Percentiles rank a stretch among this genome's conserved stretches.
Evolutionary conservation across 495 filamentous ascomycete species (phyloP).

Genomic region (Cudoniella acicularis): DNA sequence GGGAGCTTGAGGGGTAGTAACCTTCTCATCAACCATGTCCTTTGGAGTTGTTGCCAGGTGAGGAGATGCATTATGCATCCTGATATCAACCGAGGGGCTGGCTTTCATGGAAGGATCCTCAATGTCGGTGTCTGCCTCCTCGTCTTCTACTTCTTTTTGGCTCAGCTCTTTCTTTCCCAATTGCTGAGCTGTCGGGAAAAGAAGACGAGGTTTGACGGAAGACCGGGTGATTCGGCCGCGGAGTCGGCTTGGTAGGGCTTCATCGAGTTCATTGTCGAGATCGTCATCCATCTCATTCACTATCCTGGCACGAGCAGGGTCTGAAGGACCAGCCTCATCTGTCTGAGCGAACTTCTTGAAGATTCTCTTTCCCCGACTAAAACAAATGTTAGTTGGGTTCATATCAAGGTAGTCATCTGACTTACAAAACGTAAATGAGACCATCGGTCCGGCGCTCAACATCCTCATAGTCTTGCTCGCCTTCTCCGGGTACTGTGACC

Average conservation of each 20-base stretch:
- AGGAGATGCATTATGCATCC: not conserved
- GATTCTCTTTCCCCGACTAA: conserved; percentile 84
- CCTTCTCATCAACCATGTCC: conserved; percentile 26
- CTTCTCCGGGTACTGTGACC: conserved; percentile 46
- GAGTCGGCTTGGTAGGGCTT: not conserved
- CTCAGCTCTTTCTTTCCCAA: conserved; percentile 36
- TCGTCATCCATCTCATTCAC: conserved; percentile 42
- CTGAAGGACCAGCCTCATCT: conserved; percentile 25
- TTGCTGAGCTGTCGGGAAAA: conserved; percentile 60
- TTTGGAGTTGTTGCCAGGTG: conserved; percentile 27
- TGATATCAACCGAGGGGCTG: not conserved
- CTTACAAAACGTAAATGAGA: conserved; percentile 85
- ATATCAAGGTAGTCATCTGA: conserved; percentile 23
- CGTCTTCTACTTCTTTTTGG: conserved; percentile 29
- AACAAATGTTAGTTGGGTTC: conserved; percentile 27
- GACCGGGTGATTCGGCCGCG: conserved; percentile 62
- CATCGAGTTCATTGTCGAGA: conserved; percentile 39
- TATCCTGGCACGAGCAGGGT: not conserved
- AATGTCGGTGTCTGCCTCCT: conserved; percentile 50
- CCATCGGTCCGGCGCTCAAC: conserved; percentile 68
- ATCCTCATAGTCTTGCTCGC: conserved; percentile 55
- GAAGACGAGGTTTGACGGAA: conserved; percentile 75
- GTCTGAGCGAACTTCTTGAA: conserved; percentile 59
- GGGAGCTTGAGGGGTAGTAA: conserved; percentile 48
- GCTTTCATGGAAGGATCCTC: conserved; percentile 42